Conservation (phyloP, 768 basidiomycete genomes). For the Suillus variegatus region DNA sequence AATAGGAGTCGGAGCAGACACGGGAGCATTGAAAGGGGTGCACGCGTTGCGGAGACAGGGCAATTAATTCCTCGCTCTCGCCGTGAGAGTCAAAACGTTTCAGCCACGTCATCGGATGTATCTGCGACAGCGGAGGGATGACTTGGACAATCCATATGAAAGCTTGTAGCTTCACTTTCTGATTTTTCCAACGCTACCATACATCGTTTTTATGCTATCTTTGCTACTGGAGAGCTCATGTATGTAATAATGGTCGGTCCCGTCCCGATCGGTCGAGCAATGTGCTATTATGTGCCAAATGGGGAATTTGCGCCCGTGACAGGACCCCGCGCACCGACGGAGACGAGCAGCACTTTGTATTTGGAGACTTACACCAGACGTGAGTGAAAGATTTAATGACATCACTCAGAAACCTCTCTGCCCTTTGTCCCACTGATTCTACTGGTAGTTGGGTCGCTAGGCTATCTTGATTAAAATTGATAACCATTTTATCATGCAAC, state of each 20-base stretch:
- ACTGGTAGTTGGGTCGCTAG: neutral
- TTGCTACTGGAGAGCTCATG: conserved; percentile 7
- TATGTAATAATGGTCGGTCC: conserved; percentile 9
- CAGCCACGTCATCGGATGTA: conserved; percentile 31
- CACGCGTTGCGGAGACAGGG: conserved; percentile 70
- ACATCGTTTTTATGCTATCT: conserved; percentile 3
- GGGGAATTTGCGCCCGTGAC: neutral
- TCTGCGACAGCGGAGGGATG: conserved; percentile 19
- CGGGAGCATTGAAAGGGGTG: conserved; percentile 62
- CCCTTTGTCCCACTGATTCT: no score
- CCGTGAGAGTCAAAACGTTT: conserved; percentile 46
- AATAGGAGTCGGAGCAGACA: conserved; percentile 50
- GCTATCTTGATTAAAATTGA: neutral
- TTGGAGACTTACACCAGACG: no score
- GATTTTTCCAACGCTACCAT: neutral
- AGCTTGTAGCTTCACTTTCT: neutral
- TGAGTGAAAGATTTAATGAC: no score
- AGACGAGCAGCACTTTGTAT: neutral
- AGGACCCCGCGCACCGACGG: conserved; percentile 10
- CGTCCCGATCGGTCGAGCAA: conserved; percentile 12
- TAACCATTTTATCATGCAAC: neutral
- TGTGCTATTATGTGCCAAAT: neutral
- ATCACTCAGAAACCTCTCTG: no score
- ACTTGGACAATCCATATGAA: neutral
- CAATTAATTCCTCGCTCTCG: conserved; percentile 51